These are phyloP conservation scores for Phytophthora sp. DNA, from an alignment of 352 stramenopile genomes.

Conservation along the genomic window DNA sequence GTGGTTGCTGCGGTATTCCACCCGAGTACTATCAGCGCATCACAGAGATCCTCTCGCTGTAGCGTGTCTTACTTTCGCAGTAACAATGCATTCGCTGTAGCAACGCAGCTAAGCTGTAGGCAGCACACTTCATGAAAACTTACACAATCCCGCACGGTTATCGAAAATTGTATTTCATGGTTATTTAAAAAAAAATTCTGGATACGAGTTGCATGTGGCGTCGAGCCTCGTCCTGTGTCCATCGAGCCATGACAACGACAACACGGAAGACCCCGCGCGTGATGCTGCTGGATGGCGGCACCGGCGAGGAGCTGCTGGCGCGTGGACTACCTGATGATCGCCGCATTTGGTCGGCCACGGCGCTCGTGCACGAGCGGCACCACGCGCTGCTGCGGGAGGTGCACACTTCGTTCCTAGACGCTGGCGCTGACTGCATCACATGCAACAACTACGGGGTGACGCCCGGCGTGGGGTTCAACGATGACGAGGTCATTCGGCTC, in stretches of 20 bases:
- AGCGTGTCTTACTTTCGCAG: too few species aligned
- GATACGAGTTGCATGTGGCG: not conserved
- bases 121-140: slow-evolving; percentile 1
- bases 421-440: slow-evolving; percentile 84
- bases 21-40: slow-evolving; percentile 79
- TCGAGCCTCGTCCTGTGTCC: not conserved
- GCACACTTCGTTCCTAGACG: slow-evolving; percentile 82
- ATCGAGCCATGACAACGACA: slow-evolving; percentile 10
- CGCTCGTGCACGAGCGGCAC: slow-evolving; percentile 74
- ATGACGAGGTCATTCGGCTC: slow-evolving; percentile 65
- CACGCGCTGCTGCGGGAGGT: slow-evolving; percentile 78
- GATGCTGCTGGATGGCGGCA: slow-evolving; percentile 87
- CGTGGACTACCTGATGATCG: slow-evolving; percentile 86
- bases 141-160: too few species aligned
- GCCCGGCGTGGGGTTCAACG: slow-evolving; percentile 83
- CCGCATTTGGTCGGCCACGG: slow-evolving; percentile 89
- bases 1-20: slow-evolving; percentile 90
- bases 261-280: slow-evolving; percentile 9
- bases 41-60: slow-evolving; percentile 17
- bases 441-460: slow-evolving; percentile 93
- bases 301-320: slow-evolving; percentile 91
- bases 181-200: slow-evolving; percentile 12
- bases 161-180: not conserved
- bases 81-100: slow-evolving; percentile 12
- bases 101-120: not conserved